Conservation (phyloP, 73 alveolate species). For the Effrenium voratum region DNA sequence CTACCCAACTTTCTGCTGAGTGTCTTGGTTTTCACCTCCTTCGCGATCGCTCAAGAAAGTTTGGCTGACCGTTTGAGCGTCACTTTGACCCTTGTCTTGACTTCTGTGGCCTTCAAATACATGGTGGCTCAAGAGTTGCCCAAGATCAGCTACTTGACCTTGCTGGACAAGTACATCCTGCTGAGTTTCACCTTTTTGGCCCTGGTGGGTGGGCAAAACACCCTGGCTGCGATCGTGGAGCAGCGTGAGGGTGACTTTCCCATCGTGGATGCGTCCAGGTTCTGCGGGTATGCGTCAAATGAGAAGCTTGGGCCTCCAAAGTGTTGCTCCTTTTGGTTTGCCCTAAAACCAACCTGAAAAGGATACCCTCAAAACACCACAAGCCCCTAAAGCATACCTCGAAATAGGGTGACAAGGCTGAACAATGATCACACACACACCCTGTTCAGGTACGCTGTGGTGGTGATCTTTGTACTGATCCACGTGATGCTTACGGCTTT, state of each 20-base stretch:
- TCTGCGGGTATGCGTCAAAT: too few species aligned
- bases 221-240: slow-evolving; percentile 5
- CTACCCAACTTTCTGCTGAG: slow-evolving; percentile 57
- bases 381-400: too few species aligned
- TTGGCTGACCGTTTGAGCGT: slow-evolving; percentile 70
- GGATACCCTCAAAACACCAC: too few species aligned
- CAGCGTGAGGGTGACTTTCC: neutral
- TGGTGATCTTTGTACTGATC: slow-evolving; percentile 9
- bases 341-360: too few species aligned
- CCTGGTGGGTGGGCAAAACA: slow-evolving; percentile 56
- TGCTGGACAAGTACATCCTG: slow-evolving; percentile 54
- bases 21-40: slow-evolving; percentile 57
- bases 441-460: slow-evolving; percentile 15
- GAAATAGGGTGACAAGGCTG: too few species aligned
- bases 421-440: too few species aligned
- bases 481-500: slow-evolving; percentile 2
- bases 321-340: too few species aligned
- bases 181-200: slow-evolving; percentile 48
- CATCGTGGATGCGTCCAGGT: slow-evolving; percentile 12
- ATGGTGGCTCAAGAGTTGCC: slow-evolving; percentile 79
- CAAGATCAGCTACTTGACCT: slow-evolving; percentile 23
- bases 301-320: too few species aligned
- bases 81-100: slow-evolving; percentile 44
- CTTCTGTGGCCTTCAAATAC: slow-evolving; percentile 66
- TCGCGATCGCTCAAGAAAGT: neutral